Conservation (phyloP, 192 early-diverging fungal species). For the Umbelopsis sp. region DNA sequence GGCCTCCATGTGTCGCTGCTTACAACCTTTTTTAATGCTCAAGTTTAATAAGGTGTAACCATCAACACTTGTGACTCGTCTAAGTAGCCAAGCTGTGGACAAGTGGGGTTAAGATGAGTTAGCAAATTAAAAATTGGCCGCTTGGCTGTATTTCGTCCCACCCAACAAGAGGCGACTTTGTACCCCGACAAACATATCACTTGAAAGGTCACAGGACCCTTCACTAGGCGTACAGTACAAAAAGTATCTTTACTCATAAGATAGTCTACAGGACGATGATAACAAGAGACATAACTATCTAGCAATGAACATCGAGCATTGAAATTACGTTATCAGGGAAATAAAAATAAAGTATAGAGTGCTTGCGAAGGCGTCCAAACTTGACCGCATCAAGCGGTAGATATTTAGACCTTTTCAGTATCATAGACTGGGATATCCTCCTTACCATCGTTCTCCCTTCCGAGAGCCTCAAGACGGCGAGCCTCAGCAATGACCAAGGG, state of each 20-base stretch:
- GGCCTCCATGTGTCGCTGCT: no score
- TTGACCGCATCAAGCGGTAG: constrained; percentile 1
- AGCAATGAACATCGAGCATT: constrained; percentile 4
- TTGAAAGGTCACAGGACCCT: no score
- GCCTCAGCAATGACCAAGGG: constrained; percentile 23
- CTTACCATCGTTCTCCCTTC: not conserved
- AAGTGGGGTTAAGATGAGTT: no score
- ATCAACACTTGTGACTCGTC: no score
- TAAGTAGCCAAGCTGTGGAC: no score
- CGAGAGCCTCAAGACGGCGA: constrained; percentile 1
- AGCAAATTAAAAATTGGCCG: no score
- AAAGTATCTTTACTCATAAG: constrained; percentile 15
- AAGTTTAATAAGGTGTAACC: no score
- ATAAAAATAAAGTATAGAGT: not conserved
- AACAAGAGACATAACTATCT: not conserved
- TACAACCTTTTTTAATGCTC: no score
- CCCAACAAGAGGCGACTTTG: no score
- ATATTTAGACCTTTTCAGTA: constrained; percentile 20
- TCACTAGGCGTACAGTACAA: not conserved
- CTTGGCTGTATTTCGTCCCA: no score
- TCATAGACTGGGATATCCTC: not conserved
- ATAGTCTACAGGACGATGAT: constrained; percentile 18
- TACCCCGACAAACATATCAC: no score
- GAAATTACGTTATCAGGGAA: constrained; percentile 9
- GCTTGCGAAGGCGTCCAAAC: not conserved